These are phyloP conservation scores for Toxoplasma gondii DNA, from an alignment of 169 alveolate genomes.

Conservation along the genomic window DNA sequence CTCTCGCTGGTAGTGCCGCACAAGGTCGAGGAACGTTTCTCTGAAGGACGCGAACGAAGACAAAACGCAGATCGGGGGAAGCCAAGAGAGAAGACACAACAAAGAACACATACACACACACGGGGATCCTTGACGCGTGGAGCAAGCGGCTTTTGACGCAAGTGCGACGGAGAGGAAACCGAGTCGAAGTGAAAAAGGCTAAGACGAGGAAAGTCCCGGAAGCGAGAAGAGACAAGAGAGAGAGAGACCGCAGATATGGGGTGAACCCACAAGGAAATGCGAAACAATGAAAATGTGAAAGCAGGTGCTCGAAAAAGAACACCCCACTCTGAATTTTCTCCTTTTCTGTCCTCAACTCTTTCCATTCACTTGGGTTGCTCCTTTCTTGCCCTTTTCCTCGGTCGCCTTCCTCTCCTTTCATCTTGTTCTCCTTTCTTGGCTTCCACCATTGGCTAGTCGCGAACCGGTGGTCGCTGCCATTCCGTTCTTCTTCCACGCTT, in stretches of 20 bases:
- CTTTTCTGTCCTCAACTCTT: no score
- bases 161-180: neutral
- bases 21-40: constrained; percentile 37
- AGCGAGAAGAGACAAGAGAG: neutral
- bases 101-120: neutral
- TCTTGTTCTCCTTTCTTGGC: no score
- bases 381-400: neutral
- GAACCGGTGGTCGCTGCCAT: no score
- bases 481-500: no score
- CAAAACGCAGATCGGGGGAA: neutral
- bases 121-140: neutral
- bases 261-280: no score
- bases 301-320: no score
- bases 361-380: neutral
- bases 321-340: no score
- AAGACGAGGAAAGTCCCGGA: no score
- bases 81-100: neutral
- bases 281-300: neutral
- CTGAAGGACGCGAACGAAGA: neutral
- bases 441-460: no score
- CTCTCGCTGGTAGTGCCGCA: constrained; percentile 37
- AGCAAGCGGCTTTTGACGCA: neutral
- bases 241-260: neutral
- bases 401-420: no score
- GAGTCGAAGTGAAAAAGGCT: neutral